Evolutionary conservation across 352 stramenopile species (phyloP), one percentile per base, ranked within the genome.

Genomic region (Globisporangium lucens): DNA sequence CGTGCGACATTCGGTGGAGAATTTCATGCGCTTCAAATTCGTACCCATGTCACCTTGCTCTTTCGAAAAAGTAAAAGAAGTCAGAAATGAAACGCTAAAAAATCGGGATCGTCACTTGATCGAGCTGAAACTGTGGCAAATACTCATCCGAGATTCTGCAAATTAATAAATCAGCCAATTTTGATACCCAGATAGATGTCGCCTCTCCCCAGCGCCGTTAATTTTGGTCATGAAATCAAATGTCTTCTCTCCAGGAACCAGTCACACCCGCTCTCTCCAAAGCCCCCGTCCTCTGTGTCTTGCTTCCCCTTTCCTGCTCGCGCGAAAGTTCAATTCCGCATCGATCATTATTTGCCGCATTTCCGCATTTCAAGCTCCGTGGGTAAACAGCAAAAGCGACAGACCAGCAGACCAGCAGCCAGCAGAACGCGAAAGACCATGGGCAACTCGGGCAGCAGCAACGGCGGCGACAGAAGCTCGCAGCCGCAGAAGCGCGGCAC

Each of bases 361-460:
- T 61, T 61, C 56, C 33, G 56, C 33, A 61, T 61, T 61, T 49
- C 30, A 22, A 22, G 55, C 38, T 35, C 55, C 20, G 15, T 22
- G 20, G 29, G 29, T 33, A 59, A 41, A 30, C 29, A 61, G 12
- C 15, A 46, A 38, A 29, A 27, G 22, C 43, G 43, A 51, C 30
- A 30, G 33, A 65, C 30, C 41, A 35, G 15, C 20, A 24, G 24
- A 24, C 24, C 3, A 24, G 33, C 8, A 38, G 33, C 24, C 3
- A 24, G 33, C 8, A 38, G 33, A 38, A 46, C 38, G 12, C 61
- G 22, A 56, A 29, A 5, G 22, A 56, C 51, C 47, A 91, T 91
- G 83, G 83, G 83, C 75, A 91, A 91, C 79, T 89, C 77, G 66
- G 80, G 75, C 71, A 90, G 81, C 71, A 89, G 68, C 72, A 68